Percentiles rank a stretch among this genome's conserved stretches.
Evolutionary conservation across 768 basidiomycete species (phyloP).

Genomic region (Termitomyces sp.): DNA sequence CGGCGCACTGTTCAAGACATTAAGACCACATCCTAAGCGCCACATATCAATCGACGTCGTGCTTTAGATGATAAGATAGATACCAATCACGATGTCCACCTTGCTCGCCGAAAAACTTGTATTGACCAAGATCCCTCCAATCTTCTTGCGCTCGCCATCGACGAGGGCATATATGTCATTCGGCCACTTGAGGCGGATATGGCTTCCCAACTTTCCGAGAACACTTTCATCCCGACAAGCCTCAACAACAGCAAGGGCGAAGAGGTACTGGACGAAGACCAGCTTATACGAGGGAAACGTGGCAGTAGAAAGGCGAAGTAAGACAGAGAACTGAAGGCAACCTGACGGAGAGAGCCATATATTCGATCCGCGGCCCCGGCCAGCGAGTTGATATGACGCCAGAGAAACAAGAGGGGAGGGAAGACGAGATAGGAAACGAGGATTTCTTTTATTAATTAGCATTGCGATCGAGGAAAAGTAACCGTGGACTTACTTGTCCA

Average conservation of each 20-base stretch:
- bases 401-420: constrained; percentile 78
- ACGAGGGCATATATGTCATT: constrained; percentile 86
- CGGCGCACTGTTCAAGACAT: constrained; percentile 78
- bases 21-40: constrained; percentile 77
- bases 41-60: neutral
- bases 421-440: constrained; percentile 57
- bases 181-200: constrained; percentile 89
- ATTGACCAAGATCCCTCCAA: constrained; percentile 91
- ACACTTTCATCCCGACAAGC: constrained; percentile 62
- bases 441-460: constrained; percentile 53
- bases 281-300: constrained; percentile 56
- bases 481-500: constrained; percentile 69
- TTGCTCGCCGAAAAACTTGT: constrained; percentile 72
- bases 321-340: constrained; percentile 79
- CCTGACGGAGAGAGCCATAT: constrained; percentile 91
- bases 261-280: constrained; percentile 93
- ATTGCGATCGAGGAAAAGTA: neutral
- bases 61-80: neutral
- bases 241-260: constrained; percentile 84
- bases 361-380: constrained; percentile 85
- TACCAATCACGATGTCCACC: constrained; percentile 57
- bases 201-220: constrained; percentile 47
- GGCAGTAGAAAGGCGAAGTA: constrained; percentile 54
- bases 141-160: constrained; percentile 58
- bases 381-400: constrained; percentile 83